These are phyloP conservation scores for Tulasnella sp. DNA, from an alignment of 768 basidiomycete species.

Conservation along the genomic window DNA sequence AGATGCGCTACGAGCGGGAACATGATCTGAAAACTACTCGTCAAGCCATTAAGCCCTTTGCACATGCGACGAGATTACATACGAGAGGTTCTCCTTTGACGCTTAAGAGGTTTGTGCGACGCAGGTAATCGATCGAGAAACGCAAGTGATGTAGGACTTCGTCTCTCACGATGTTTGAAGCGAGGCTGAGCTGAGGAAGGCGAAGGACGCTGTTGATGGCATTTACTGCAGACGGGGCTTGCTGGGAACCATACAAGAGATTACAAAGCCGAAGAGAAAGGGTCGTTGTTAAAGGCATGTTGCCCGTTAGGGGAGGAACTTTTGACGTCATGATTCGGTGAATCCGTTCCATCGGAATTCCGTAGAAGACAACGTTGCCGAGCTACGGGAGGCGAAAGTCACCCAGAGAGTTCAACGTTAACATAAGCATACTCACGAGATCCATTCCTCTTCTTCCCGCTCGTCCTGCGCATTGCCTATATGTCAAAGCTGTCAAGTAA, in stretches of 20 bases:
- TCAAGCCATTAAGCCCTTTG: neutral
- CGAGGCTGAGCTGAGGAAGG: slow-evolving; percentile 63
- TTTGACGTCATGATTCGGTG: slow-evolving; percentile 66
- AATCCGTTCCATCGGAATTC: slow-evolving; percentile 63
- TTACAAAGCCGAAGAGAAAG: slow-evolving; percentile 67
- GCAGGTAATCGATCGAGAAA: slow-evolving; percentile 72
- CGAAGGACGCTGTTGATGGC: slow-evolving; percentile 58
- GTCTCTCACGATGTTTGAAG: slow-evolving; percentile 56
- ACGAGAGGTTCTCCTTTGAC: slow-evolving; percentile 59
- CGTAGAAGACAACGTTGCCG: slow-evolving; percentile 75
- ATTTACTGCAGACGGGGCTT: slow-evolving; percentile 53
- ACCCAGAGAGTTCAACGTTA: neutral
- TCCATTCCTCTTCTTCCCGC: slow-evolving; percentile 75
- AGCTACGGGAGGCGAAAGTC: slow-evolving; percentile 40
- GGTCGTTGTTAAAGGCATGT: slow-evolving; percentile 69
- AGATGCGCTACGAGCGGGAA: slow-evolving; percentile 36
- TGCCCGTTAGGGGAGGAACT: slow-evolving; percentile 63
- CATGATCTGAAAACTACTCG: neutral
- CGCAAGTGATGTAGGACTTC: slow-evolving; percentile 68
- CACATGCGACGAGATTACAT: slow-evolving; percentile 59
- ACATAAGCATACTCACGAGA: slow-evolving; percentile 41
- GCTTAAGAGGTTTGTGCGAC: slow-evolving; percentile 59
- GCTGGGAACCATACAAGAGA: slow-evolving; percentile 62
- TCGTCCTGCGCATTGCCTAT: slow-evolving; percentile 73
- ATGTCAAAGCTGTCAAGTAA: slow-evolving; percentile 56